Evolutionary conservation across 345 rosid genomes (phyloP).

Genomic region (Dovyalis caffra): DNA sequence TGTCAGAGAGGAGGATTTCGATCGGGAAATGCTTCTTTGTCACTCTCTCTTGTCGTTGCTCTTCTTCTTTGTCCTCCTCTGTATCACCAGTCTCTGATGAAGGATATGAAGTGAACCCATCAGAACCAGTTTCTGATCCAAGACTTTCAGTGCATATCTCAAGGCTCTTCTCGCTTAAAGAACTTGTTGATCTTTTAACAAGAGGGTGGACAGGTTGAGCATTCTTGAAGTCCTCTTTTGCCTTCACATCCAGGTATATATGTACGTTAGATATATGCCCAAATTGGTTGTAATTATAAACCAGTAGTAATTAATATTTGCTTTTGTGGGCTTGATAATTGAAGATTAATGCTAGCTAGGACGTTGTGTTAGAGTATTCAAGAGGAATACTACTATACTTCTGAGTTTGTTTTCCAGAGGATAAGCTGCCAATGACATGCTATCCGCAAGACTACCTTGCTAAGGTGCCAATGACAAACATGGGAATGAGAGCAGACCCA

Average conservation of each 20-base stretch:
- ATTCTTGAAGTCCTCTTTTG: constrained; percentile 32
- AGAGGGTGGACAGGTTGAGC: constrained; percentile 70
- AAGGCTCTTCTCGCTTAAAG: constrained; percentile 76
- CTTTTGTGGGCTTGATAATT: neutral
- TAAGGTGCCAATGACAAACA: constrained; percentile 33
- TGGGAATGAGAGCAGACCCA: constrained; percentile 33
- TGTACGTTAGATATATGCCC: neutral
- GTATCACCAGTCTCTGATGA: constrained; percentile 53
- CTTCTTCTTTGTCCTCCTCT: constrained; percentile 41
- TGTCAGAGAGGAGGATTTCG: no score
- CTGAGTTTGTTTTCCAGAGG: constrained; percentile 14
- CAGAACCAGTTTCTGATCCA: constrained; percentile 98
- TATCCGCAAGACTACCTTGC: constrained; percentile 29
- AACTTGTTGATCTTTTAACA: constrained; percentile 53
- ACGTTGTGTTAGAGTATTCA: no score
- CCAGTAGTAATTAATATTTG: neutral
- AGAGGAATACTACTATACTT: neutral
- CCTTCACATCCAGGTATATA: constrained; percentile 38
- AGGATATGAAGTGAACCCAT: constrained; percentile 63
- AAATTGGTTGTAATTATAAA: neutral
- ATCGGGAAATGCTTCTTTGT: no score
- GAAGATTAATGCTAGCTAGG: no score
- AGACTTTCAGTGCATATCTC: constrained; percentile 94
- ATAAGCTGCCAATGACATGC: constrained; percentile 39
- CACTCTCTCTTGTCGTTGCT: constrained; percentile 7